These are phyloP conservation scores for Hanseniaspora lindneri DNA, from an alignment of 805 yeast genomes.

Conservation along the genomic window DNA sequence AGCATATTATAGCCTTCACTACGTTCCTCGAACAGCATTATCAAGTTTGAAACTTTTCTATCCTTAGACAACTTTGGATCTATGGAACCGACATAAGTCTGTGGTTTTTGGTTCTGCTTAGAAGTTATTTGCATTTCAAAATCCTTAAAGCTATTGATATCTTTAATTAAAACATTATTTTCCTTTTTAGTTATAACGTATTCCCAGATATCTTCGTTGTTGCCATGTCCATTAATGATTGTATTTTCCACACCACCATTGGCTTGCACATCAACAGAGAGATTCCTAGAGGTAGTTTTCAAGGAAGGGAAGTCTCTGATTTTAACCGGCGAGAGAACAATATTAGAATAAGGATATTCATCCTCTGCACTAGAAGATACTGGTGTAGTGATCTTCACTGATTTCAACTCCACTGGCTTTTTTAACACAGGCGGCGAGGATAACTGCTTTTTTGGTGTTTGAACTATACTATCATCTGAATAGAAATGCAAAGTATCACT, in stretches of 20 bases:
- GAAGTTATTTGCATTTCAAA: slow-evolving; percentile 11
- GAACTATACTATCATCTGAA: neutral
- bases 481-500: neutral
- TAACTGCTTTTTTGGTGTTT: neutral
- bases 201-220: slow-evolving; percentile 14
- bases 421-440: neutral
- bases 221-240: slow-evolving; percentile 14
- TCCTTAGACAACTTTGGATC: neutral
- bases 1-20: slow-evolving; percentile 6
- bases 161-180: slow-evolving; percentile 11
- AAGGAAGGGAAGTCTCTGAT: neutral
- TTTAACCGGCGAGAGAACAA: slow-evolving; percentile 10
- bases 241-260: neutral
- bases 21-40: slow-evolving; percentile 14
- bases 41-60: slow-evolving; percentile 12
- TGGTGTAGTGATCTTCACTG: neutral
- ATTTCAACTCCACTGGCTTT: neutral
- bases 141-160: slow-evolving; percentile 5
- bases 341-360: neutral
- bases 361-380: neutral
- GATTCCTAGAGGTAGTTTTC: slow-evolving; percentile 10
- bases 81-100: neutral
- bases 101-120: neutral
- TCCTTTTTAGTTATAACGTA: slow-evolving; percentile 14
- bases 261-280: slow-evolving; percentile 1